Conservation (phyloP, 2,329 filamentous ascomycete genomes). For the Sporothrix brunneoviolacea region DNA sequence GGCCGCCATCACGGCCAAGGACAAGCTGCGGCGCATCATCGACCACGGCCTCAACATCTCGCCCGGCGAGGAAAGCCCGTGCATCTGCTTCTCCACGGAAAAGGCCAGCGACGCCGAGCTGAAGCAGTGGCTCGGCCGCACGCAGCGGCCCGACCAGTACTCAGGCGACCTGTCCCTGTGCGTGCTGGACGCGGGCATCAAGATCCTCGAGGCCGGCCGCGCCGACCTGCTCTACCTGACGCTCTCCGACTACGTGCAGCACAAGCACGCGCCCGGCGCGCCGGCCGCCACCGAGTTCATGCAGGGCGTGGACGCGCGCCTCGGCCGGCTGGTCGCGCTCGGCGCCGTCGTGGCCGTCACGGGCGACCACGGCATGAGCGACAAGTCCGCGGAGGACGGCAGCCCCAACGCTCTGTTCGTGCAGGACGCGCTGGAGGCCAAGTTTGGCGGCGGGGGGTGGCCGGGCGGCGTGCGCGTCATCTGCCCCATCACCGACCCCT, state of each 20-base stretch:
- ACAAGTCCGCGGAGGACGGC: conserved; percentile 29
- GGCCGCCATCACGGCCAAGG: conserved; percentile 37
- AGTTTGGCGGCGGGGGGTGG: conserved; percentile 25
- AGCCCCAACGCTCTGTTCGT: conserved; percentile 34
- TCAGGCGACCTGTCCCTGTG: conserved; percentile 37
- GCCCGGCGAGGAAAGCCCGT: neutral
- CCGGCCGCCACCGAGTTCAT: conserved; percentile 33
- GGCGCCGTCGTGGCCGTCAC: conserved; percentile 33
- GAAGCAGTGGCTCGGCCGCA: conserved; percentile 28
- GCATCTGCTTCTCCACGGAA: conserved; percentile 34
- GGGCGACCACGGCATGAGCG: conserved; percentile 38
- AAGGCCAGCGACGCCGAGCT: conserved; percentile 26
- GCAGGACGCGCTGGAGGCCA: conserved; percentile 29
- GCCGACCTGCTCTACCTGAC: conserved; percentile 38
- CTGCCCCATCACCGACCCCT: conserved; percentile 38
- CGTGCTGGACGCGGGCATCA: conserved; percentile 37
- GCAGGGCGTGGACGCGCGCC: conserved; percentile 26
- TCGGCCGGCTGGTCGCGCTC: conserved; percentile 27
- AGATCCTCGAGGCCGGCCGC: conserved; percentile 31
- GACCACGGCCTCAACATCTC: conserved; percentile 27
- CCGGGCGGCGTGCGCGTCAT: conserved; percentile 29
- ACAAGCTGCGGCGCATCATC: conserved; percentile 37
- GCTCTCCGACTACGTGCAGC: conserved; percentile 38
- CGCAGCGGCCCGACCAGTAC: conserved; percentile 32
- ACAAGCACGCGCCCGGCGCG: conserved; percentile 33